phyloP scores from a whole-genome alignment of 805 yeast genomes.

The Candida maesae region DNA sequence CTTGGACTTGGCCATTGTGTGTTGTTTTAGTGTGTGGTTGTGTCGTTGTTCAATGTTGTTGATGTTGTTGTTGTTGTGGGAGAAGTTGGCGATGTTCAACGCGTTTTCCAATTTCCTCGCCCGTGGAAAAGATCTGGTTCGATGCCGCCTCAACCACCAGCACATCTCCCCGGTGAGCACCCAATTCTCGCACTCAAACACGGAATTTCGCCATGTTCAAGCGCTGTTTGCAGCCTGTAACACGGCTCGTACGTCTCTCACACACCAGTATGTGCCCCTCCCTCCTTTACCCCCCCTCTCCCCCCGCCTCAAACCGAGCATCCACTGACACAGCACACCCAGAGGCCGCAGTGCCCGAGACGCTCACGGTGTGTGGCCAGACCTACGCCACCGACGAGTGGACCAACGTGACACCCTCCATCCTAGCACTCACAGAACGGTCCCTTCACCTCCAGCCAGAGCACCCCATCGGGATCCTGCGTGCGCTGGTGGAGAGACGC shows the following conservation, averaged over 20 bases:
- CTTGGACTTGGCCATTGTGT: conserved; percentile 7
- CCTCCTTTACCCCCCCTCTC: not conserved
- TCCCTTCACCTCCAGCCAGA: conserved; percentile 66
- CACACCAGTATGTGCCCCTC: not conserved
- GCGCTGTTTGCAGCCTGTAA: not conserved
- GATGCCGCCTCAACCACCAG: too few species aligned
- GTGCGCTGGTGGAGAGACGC: conserved; percentile 65
- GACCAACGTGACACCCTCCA: conserved; percentile 83
- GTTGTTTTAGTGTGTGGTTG: too few species aligned
- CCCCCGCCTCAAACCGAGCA: not conserved
- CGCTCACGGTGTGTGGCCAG: conserved; percentile 42
- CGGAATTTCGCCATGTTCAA: not conserved
- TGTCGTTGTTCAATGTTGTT: not conserved
- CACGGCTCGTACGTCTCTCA: not conserved
- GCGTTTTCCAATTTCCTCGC: too few species aligned
- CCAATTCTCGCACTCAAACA: too few species aligned
- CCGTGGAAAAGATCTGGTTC: too few species aligned
- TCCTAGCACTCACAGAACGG: conserved; percentile 63
- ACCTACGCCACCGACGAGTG: conserved; percentile 61
- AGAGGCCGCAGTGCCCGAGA: conserved; percentile 26
- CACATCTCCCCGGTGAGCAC: too few species aligned
- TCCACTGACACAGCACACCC: conserved; percentile 2
- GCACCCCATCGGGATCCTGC: conserved; percentile 89
- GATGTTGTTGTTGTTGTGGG: not conserved
- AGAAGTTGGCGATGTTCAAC: not conserved